Conservation (phyloP, 805 yeast species). For the Starmerella vaccinii region DNA sequence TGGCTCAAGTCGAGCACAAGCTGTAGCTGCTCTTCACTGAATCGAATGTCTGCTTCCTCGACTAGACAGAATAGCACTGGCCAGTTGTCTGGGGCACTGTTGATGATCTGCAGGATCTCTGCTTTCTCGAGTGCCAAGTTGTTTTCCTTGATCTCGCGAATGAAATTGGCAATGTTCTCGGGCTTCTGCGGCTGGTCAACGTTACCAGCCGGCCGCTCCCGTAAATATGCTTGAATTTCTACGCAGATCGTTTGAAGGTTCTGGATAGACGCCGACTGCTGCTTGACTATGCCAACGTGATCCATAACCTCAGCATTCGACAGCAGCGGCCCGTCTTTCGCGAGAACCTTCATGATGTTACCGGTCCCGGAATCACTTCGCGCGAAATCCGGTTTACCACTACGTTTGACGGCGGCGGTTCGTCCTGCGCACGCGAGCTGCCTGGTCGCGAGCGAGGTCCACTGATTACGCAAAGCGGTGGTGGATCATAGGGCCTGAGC, state of each 20-base stretch:
- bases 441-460: too few species aligned
- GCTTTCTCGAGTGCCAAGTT: conserved; percentile 58
- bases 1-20: conserved; percentile 47
- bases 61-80: conserved; percentile 70
- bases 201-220: conserved; percentile 34
- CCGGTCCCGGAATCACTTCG: not conserved
- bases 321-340: conserved; percentile 46
- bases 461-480: too few species aligned
- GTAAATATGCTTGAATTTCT: conserved; percentile 33
- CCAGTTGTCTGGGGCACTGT: conserved; percentile 66
- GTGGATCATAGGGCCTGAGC: conserved; percentile 6
- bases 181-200: conserved; percentile 30
- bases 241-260: conserved; percentile 30
- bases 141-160: conserved; percentile 36
- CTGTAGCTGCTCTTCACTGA: conserved; percentile 55
- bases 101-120: conserved; percentile 75
- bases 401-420: too few species aligned
- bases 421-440: not conserved
- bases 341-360: conserved; percentile 35
- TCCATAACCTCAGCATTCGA: conserved; percentile 56
- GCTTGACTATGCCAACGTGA: conserved; percentile 43
- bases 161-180: conserved; percentile 32
- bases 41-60: conserved; percentile 87
- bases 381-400: not conserved
- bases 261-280: conserved; percentile 23